Evolutionary conservation across 495 filamentous ascomycete species (phyloP).

Genomic region (Talaromyces adpressus): DNA sequence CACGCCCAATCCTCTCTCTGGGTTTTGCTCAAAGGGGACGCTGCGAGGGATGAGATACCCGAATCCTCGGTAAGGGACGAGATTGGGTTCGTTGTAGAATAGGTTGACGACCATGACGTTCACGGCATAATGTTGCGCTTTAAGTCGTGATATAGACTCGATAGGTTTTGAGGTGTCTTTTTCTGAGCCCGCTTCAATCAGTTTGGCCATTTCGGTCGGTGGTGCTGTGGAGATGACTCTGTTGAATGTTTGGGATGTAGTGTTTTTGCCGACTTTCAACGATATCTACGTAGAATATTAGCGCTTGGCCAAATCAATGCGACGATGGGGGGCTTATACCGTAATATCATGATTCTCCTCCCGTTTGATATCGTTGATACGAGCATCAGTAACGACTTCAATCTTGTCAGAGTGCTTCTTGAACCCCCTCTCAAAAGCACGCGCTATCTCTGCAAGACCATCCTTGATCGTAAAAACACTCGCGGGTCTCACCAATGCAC

Average conservation of each 20-base stretch:
- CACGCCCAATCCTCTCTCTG: conserved; percentile 79
- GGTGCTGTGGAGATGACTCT: conserved; percentile 69
- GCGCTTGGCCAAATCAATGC: neutral
- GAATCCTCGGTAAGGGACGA: conserved; percentile 66
- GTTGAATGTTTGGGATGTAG: conserved; percentile 33
- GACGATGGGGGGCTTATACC: conserved; percentile 12
- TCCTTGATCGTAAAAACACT: conserved; percentile 55
- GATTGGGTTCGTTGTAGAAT: conserved; percentile 59
- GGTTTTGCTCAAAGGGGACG: conserved; percentile 64
- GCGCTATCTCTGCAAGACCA: conserved; percentile 39
- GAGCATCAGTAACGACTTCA: conserved; percentile 38
- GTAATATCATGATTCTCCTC: conserved; percentile 9
- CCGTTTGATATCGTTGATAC: conserved; percentile 27
- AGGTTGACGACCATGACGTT: conserved; percentile 91
- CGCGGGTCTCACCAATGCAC: conserved; percentile 16
- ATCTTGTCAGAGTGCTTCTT: conserved; percentile 37
- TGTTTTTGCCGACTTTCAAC: conserved; percentile 20
- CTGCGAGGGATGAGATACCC: conserved; percentile 82
- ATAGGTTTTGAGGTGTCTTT: conserved; percentile 11
- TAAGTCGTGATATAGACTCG: conserved; percentile 24
- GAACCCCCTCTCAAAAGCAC: conserved; percentile 40
- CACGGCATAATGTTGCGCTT: conserved; percentile 53
- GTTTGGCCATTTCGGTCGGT: conserved; percentile 26
- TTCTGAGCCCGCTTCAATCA: conserved; percentile 13
- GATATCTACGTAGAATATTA: neutral